A percentile compares a stretch with the other conserved stretches of the same genome.
Conservation (phyloP, 768 basidiomycete species). For the Agaricus blazei region DNA sequence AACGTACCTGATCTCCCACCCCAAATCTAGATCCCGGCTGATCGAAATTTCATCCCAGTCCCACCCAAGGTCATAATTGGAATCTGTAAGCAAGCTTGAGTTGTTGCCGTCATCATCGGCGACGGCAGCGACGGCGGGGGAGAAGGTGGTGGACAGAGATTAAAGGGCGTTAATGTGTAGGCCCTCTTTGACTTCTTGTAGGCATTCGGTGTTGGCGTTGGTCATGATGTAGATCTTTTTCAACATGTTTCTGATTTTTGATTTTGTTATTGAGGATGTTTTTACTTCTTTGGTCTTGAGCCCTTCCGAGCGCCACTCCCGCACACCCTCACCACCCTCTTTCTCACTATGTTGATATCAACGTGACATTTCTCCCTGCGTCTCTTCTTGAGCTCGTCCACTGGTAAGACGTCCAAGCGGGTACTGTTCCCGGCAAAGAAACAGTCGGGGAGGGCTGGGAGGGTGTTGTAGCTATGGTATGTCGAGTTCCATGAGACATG, state of each 20-base stretch:
- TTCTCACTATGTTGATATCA: constrained; percentile 40
- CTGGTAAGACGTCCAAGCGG: neutral
- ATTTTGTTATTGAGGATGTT: neutral
- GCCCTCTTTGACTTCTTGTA: constrained; percentile 12
- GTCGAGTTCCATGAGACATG: constrained; percentile 33
- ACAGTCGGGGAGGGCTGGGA: constrained; percentile 43
- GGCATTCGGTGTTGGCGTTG: too few relatives aligned
- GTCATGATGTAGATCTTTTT: constrained; percentile 16
- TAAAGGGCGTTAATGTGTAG: constrained; percentile 17
- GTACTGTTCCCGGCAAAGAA: constrained; percentile 21
- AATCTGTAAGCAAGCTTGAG: neutral
- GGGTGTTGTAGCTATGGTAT: constrained; percentile 50
- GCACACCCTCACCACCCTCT: constrained; percentile 29
- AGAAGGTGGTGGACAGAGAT: neutral
- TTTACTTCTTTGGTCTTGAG: constrained; percentile 11
- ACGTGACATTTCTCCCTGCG: constrained; percentile 52
- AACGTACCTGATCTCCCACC: constrained; percentile 51
- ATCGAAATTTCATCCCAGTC: constrained; percentile 47
- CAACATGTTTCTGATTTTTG: constrained; percentile 18
- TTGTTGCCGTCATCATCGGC: neutral
- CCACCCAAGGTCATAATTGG: constrained; percentile 12
- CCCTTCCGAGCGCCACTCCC: constrained; percentile 19
- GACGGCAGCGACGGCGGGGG: too few relatives aligned
- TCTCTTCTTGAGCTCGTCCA: neutral
- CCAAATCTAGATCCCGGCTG: constrained; percentile 48